Evolutionary conservation across 1,284 basidiomycete species (phyloP).

Genomic region (Trametes sp.): DNA sequence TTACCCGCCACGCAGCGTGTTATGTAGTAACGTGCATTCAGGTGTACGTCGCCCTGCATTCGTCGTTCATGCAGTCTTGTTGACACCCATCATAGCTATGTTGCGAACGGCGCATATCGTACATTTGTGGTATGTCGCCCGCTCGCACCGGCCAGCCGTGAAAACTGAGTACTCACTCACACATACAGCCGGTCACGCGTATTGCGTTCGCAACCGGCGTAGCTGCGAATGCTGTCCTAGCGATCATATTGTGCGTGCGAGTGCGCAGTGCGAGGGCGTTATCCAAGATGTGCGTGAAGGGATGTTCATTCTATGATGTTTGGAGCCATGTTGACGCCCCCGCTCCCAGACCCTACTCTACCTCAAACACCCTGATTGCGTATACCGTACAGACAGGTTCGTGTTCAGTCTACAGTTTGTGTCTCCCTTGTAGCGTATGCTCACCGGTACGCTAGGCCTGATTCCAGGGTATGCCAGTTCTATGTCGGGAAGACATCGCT

Average conservation of each 20-base stretch:
- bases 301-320: too few species aligned
- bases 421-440: neutral
- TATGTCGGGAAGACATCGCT: too few species aligned
- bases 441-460: neutral
- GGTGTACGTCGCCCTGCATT: neutral
- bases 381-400: neutral
- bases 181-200: too few species aligned
- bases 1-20: neutral
- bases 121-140: too few species aligned
- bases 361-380: neutral
- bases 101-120: neutral
- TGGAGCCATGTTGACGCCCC: neutral
- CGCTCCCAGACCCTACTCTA: neutral
- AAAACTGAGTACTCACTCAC: neutral
- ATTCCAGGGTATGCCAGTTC: neutral
- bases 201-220: neutral
- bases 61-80: neutral
- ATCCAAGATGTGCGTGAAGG: too few species aligned
- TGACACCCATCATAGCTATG: neutral
- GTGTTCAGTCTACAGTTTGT: neutral
- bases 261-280: neutral
- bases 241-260: neutral
- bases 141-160: too few species aligned
- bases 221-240: neutral
- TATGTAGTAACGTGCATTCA: neutral